Evolutionary conservation across 257 asterid species (phyloP), one percentile per base, ranked within the genome.

Genomic region (Salvia rosmarinus): DNA sequence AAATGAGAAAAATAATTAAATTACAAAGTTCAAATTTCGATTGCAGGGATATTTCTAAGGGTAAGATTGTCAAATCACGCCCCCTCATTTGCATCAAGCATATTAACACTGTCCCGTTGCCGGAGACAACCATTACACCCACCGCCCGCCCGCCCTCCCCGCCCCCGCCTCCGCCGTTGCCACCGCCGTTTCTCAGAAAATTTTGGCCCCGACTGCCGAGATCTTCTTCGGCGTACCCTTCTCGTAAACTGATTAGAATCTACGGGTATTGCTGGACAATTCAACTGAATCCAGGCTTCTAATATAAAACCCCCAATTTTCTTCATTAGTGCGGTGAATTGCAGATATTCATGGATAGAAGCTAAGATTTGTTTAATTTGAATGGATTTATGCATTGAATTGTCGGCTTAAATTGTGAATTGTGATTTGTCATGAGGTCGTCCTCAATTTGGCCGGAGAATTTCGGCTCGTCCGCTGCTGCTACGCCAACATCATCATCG

Each of bases 381-480:
- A 28, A 65, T 70, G 82, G 65, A 13, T 50, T 50, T 37, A 9
- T 54, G 75, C 52, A 12, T 64, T 76, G 75, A 72, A 77, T 76
- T 74, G 57, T 62, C 47, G 23, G 32, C 63, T 73, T 50, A 8
- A 71, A 39, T 68, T 69, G 30, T 47, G 61, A 47, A 65, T 70
- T 72, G 71, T 70, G 42, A 64, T 69, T 60, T 50, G 79, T 56
- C 19, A 90, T 90, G 96, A 88, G 90, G 86, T 84, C 90, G 76
- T 79, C 88, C 46, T 74, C 87, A 64, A 46, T 56, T 52, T 79
- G 81, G 89, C 75, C 85, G 84, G 96, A 88, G 50, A 83, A 88
- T 84, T 83, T 85, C 34, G 57, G 80, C 52, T 60, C 89, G 16
- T 57, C 77, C n/a, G 71, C 71, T 40, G 70, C 74, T 10, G 74